A percentile compares a stretch with the other conserved stretches of the same genome.
Evolutionary conservation across 495 filamentous ascomycete genomes (phyloP).

Genomic region (Pyronema omphalodes): DNA sequence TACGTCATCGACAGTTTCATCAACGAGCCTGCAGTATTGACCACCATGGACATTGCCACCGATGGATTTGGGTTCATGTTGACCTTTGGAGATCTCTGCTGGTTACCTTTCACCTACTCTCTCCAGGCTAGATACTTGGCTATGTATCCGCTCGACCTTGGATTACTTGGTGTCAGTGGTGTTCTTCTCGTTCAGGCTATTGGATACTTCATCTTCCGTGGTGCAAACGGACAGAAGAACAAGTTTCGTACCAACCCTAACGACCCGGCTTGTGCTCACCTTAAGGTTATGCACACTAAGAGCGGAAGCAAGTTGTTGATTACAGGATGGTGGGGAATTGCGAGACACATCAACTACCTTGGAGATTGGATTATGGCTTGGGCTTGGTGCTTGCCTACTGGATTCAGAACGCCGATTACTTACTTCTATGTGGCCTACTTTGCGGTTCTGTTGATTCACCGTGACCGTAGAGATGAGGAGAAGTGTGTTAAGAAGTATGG

Average conservation of each 20-base stretch:
- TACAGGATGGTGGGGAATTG: constrained; percentile 87
- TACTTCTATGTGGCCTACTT: constrained; percentile 97
- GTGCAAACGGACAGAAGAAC: constrained; percentile 86
- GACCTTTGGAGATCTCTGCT: constrained; percentile 82
- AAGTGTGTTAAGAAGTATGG: constrained; percentile 90
- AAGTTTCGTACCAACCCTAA: constrained; percentile 74
- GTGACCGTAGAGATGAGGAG: constrained; percentile 79
- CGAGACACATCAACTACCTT: constrained; percentile 93
- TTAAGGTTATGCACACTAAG: constrained; percentile 76
- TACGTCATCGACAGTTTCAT: constrained; percentile 78
- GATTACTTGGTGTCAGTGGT: constrained; percentile 38
- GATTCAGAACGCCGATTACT: constrained; percentile 67
- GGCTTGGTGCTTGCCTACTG: constrained; percentile 82
- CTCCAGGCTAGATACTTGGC: constrained; percentile 79
- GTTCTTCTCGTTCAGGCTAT: constrained; percentile 44
- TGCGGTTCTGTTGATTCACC: constrained; percentile 69
- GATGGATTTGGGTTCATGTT: constrained; percentile 97
- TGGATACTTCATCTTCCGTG: constrained; percentile 81
- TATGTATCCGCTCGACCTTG: constrained; percentile 60
- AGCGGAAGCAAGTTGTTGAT: constrained; percentile 62
- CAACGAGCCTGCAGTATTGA: constrained; percentile 82
- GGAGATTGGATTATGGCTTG: constrained; percentile 92
- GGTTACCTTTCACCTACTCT: constrained; percentile 83
- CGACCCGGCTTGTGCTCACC: constrained; percentile 59
- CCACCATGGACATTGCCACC: constrained; percentile 87